phyloP scores from a whole-genome alignment of 768 basidiomycete genomes.

The Podaxis carcinomalis region DNA sequence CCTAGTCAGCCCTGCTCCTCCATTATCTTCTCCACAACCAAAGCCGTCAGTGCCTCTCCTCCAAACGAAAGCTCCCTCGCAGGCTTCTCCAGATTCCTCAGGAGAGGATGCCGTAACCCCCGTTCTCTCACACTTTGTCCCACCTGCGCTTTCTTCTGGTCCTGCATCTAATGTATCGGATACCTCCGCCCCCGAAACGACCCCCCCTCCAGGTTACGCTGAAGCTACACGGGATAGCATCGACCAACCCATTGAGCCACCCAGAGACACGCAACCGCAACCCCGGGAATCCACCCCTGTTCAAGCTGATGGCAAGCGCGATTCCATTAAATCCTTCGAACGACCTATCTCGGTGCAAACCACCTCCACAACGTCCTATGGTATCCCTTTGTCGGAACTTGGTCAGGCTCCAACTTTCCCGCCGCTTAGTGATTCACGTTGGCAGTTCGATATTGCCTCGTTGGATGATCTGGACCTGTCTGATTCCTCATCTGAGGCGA shows the following conservation, averaged over 20 bases:
- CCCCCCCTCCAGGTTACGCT: constrained; percentile 9
- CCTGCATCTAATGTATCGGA: not conserved
- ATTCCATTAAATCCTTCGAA: not conserved
- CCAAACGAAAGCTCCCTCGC: not conserved
- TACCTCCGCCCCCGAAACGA: not conserved
- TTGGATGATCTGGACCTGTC: constrained; percentile 81
- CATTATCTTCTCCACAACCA: not conserved
- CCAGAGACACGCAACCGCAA: not conserved
- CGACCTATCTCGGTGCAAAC: constrained; percentile 7
- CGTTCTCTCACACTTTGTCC: constrained; percentile 4
- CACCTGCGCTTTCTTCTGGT: not conserved
- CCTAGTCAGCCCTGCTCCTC: not conserved
- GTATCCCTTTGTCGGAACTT: constrained; percentile 32
- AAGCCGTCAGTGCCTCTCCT: not conserved
- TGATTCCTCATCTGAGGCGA: constrained; percentile 61
- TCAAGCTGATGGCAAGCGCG: not conserved
- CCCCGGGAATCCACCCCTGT: not conserved
- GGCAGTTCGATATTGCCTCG: constrained; percentile 69
- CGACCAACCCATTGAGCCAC: not conserved
- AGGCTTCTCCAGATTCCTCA: not conserved
- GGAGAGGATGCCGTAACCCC: constrained; percentile 4
- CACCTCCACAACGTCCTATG: constrained; percentile 49
- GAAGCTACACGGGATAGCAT: not conserved
- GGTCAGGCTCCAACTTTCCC: constrained; percentile 32
- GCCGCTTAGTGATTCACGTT: constrained; percentile 37